Conservation (phyloP, 495 filamentous ascomycete genomes). For the Melanomma pulvis-pyrius region DNA sequence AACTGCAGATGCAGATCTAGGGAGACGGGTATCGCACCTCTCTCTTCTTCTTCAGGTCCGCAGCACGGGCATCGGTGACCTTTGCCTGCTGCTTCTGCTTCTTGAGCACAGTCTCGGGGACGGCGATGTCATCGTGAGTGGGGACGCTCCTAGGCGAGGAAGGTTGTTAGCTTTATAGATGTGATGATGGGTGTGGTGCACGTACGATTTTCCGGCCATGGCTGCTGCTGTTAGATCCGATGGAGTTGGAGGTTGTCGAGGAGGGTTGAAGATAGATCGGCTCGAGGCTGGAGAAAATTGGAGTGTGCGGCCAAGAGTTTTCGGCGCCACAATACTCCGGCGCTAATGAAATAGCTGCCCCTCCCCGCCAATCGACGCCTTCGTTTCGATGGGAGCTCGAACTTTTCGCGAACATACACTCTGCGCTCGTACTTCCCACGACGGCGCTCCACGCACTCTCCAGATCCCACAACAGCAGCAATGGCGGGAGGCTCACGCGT, state of each 20-base stretch:
- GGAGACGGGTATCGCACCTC: slow-evolving; percentile 65
- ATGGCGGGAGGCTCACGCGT: background rate
- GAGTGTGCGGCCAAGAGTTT: slow-evolving; percentile 6
- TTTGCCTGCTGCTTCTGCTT: slow-evolving; percentile 99
- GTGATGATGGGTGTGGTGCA: background rate
- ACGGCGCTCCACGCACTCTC: background rate
- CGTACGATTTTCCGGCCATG: slow-evolving; percentile 27
- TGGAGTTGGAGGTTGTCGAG: slow-evolving; percentile 4
- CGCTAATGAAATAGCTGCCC: background rate
- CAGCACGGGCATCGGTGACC: slow-evolving; percentile 79
- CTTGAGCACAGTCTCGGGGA: slow-evolving; percentile 44
- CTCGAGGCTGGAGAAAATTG: background rate
- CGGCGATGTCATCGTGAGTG: slow-evolving; percentile 20
- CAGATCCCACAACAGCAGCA: background rate
- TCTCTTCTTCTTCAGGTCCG: slow-evolving; percentile 77
- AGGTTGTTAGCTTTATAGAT: background rate
- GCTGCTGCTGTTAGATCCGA: slow-evolving; percentile 15
- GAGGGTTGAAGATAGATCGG: background rate
- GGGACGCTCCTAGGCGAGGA: slow-evolving; percentile 18
- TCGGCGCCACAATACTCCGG: background rate
- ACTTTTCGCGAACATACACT: slow-evolving; percentile 9
- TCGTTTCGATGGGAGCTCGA: background rate
- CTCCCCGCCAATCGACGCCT: background rate
- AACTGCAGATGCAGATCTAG: slow-evolving; percentile 39
- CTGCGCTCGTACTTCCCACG: background rate